Base-by-base conservation (phyloP, 1,284 basidiomycete genomes). In the Sphaerobolus stellatus region DNA sequence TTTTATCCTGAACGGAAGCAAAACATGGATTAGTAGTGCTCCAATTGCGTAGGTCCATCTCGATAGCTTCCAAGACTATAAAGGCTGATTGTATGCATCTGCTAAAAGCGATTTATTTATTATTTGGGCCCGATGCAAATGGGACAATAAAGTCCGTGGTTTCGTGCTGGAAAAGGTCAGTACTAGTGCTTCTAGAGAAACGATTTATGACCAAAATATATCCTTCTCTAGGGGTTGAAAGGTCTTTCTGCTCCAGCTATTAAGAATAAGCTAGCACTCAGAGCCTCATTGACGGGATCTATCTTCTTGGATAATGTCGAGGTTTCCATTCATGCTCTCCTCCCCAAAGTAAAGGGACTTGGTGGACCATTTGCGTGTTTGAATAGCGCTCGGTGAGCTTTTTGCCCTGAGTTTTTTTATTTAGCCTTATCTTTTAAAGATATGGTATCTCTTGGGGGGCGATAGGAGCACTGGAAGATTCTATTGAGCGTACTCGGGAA, bases 21-120 rank as follows among this genome's bases (percentile, higher is more conserved):
- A 98, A 78, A 98, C 94, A 0, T 98, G 95, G 94, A 98, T 98
- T 66, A 86, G 92, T 31, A 97, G 96, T 66, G 83, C 92, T 1
- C 92, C 92, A 13, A 83, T 89, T 49, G 91, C 92, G 83, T 92
- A 72, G 70, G 85, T 81, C 30, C 13, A 11, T 45, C 45, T n/a
- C 41, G 25, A 16, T 29, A 18, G 36, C 24, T 40, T 54, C 31
- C 41, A 8, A 11, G 24, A 14, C 25, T 29, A n/a, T 48, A 18
- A 13, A 48, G 6, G 13, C 28, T 22, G 22, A 3, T 22, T 22
- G n/a, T n/a, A 38, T 22, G 4, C 18, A 3, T 43, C 28, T 43
- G 40, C 13, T 48, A 9, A 4, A 54, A 91, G 89, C 4, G 90
- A 93, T 59, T 67, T 94, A 2, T 94, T 97, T 65, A 77, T 99